These are phyloP conservation scores for Parsonsia alboflavescens DNA, from an alignment of 257 asterid species.

Conservation along the genomic window DNA sequence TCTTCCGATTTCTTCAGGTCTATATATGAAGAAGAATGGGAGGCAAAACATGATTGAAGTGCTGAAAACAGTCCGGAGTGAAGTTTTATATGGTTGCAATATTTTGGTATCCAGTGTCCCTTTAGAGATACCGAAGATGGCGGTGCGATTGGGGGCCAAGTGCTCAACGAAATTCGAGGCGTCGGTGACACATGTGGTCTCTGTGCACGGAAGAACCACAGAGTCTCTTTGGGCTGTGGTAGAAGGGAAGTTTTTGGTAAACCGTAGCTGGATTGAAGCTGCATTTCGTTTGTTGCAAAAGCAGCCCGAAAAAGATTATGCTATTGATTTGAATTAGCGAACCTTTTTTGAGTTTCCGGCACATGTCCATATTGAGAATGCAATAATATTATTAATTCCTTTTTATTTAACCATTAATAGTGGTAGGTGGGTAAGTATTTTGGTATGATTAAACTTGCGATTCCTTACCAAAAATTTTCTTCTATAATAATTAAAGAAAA, in stretches of 20 bases:
- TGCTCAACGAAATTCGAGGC: slow-evolving; percentile 46
- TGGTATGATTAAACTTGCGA: too few relatives aligned
- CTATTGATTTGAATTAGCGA: slow-evolving; percentile 14
- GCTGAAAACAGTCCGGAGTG: slow-evolving; percentile 46
- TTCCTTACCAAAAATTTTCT: too few relatives aligned
- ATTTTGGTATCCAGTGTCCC: slow-evolving; percentile 54
- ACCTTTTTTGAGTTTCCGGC: too few relatives aligned
- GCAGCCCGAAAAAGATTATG: slow-evolving; percentile 66
- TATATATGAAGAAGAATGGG: slow-evolving; percentile 24
- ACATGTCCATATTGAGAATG: too few relatives aligned
- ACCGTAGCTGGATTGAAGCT: slow-evolving; percentile 77
- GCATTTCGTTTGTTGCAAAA: slow-evolving; percentile 58
- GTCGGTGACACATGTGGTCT: slow-evolving; percentile 63
- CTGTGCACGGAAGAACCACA: slow-evolving; percentile 59
- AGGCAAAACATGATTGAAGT: slow-evolving; percentile 69
- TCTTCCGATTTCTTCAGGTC: background rate
- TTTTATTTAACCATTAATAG: too few relatives aligned
- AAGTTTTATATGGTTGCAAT: slow-evolving; percentile 53
- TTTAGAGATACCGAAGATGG: slow-evolving; percentile 59
- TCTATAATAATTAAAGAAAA: too few relatives aligned
- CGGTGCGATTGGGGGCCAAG: slow-evolving; percentile 66
- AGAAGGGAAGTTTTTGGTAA: slow-evolving; percentile 54
- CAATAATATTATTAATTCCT: too few relatives aligned
- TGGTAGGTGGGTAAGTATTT: too few relatives aligned
- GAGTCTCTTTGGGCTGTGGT: slow-evolving; percentile 58